phyloP scores from a whole-genome alignment of 23 red algal species.

The Gracilariopsis chorda region DNA sequence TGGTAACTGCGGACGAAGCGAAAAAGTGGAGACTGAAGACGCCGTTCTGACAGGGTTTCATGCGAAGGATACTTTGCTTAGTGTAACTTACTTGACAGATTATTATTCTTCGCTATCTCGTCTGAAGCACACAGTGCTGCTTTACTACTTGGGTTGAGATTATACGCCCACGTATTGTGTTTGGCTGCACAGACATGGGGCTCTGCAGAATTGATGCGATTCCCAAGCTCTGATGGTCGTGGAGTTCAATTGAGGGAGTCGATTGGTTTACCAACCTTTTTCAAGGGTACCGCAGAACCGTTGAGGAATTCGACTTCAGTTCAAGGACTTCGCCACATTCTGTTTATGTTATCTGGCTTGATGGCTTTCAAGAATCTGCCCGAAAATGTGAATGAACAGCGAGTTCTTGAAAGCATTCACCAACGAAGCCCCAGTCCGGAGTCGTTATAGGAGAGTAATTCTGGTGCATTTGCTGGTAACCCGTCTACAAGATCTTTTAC shows the following conservation, averaged over 20 bases:
- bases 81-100: conserved; percentile 35
- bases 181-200: conserved; percentile 34
- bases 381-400: background rate
- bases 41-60: conserved; percentile 50
- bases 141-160: conserved; percentile 20
- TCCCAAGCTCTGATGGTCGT: conserved; percentile 50
- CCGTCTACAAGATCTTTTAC: conserved; percentile 48
- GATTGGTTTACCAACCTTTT: conserved; percentile 28
- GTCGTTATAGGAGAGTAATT: background rate
- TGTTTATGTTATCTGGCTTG: conserved; percentile 48
- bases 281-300: conserved; percentile 50
- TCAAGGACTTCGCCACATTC: conserved; percentile 63
- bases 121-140: conserved; percentile 63
- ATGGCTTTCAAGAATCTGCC: conserved; percentile 56
- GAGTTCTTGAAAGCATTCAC: background rate
- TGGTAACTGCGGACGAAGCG: no score
- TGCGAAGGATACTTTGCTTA: conserved; percentile 34
- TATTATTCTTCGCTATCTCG: conserved; percentile 51
- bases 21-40: no score
- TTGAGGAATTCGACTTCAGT: conserved; percentile 39
- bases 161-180: conserved; percentile 38
- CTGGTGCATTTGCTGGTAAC: background rate
- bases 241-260: conserved; percentile 57
- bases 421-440: background rate
- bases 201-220: conserved; percentile 24